phyloP scores from a whole-genome alignment of 2,329 filamentous ascomycete genomes.

The Coleophoma eucalyptorum region DNA sequence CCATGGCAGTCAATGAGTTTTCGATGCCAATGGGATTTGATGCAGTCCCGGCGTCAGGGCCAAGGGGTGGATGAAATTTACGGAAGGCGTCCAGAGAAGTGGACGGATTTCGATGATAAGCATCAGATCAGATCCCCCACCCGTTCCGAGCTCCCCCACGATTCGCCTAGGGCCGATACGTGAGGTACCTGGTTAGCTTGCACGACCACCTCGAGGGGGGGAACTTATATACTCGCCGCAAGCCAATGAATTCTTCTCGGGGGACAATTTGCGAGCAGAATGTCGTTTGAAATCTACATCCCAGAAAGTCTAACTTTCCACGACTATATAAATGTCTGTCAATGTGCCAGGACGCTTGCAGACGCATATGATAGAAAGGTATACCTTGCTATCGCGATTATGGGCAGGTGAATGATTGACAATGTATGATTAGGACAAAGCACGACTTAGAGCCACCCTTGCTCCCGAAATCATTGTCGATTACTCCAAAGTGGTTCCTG shows the following conservation, averaged over 20 bases:
- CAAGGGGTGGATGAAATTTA: no score
- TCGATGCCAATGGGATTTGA: neutral
- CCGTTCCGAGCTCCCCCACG: no score
- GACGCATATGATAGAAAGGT: conserved; percentile 23
- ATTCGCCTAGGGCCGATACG: no score
- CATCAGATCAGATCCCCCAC: no score
- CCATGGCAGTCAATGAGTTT: neutral
- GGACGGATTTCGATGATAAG: no score
- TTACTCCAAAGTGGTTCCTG: conserved; percentile 10
- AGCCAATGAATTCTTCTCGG: neutral
- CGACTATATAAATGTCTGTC: conserved; percentile 19
- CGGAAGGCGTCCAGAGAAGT: no score
- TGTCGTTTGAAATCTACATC: conserved; percentile 19
- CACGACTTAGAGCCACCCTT: conserved; percentile 7
- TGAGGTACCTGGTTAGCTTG: no score
- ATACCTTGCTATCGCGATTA: neutral
- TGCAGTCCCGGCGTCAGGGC: no score
- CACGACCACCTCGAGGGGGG: neutral
- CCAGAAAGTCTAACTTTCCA: conserved; percentile 18
- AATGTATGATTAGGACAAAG: conserved; percentile 7
- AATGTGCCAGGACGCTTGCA: conserved; percentile 18
- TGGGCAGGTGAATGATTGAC: neutral
- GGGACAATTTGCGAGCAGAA: conserved; percentile 1
- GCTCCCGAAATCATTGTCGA: conserved; percentile 15
- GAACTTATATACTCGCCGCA: neutral